Evolutionary conservation across 192 early-diverging fungal genomes (phyloP).

Genomic region (Coemansia sp.): DNA sequence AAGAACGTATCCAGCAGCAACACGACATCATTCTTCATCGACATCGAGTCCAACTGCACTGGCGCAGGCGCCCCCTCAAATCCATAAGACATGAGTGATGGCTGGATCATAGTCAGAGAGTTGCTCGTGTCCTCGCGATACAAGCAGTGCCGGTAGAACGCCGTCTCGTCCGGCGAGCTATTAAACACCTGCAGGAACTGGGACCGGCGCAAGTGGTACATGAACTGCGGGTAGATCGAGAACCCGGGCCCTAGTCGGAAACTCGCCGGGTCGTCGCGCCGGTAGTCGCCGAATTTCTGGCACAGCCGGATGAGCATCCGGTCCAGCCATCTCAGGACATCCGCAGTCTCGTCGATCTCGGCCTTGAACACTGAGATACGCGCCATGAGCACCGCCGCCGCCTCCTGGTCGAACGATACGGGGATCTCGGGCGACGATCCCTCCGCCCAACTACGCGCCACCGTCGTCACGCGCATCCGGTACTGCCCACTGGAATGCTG

Average conservation of each 20-base stretch:
- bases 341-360: constrained; percentile 95
- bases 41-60: constrained; percentile 96
- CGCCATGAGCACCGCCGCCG: constrained; percentile 95
- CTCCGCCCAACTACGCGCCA: constrained; percentile 88
- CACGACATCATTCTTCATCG: constrained; percentile 93
- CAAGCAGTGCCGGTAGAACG: constrained; percentile 83
- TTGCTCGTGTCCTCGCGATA: constrained; percentile 96
- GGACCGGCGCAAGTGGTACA: constrained; percentile 96
- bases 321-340: constrained; percentile 97
- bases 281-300: constrained; percentile 95
- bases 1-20: constrained; percentile 98
- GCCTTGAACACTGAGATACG: constrained; percentile 97
- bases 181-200: constrained; percentile 99
- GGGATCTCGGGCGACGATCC: constrained; percentile 83
- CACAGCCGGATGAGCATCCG: constrained; percentile 98
- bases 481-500: constrained; percentile 92
- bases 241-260: constrained; percentile 94
- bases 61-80: constrained; percentile 88
- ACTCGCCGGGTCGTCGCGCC: constrained; percentile 91
- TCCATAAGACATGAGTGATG: constrained; percentile 91
- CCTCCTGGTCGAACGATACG: constrained; percentile 96
- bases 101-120: constrained; percentile 99
- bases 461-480: constrained; percentile 92
- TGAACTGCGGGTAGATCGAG: constrained; percentile 99
- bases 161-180: constrained; percentile 98